Evolutionary conservation across 2,329 filamentous ascomycete genomes (phyloP), one percentile per base, ranked within the genome.

Genomic region (Trichophyton benhamiae): DNA sequence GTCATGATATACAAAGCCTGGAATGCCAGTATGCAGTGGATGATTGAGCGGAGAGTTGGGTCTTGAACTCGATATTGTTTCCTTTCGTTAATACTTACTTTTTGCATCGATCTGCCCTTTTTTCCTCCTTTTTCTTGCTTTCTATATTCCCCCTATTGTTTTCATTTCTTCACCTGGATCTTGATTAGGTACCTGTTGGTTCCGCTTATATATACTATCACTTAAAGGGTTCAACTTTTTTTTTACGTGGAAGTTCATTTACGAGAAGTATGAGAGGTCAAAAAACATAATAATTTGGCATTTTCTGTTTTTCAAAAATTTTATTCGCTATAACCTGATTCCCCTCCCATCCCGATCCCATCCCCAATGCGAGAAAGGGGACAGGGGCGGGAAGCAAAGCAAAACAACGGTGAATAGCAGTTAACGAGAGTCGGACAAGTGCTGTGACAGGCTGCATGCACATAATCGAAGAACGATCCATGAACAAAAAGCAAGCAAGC

Each of bases 1-100:
- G 74, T 77, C 17, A 74, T 80, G 71, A 77, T 75, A 49, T 74
- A 66, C 69, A 79, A 70, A 60, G 62, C 76, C 41, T 74, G 74
- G 71, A 71, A 76, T 49, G 71, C 71, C 68, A 68, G 72, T 3
- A 68, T 72, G 36, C 64, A 67, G 9, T 71, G 55, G 41, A 63
- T 64, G 59, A 38, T 55, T n/a, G 38, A 55, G 48, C 25, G 20
- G 15, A 55, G 59, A 60, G 38, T 62, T 46, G 60, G 61, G 17
- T 57, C 38, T 17, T 58, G 27, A 57, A 2, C 15, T 38, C 9
- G 52, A 9, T 8, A 2, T 13, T n/a, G n/a, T 17, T n/a, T 17
- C 6, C 2, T 11, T 44, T 20, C 15, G n/a, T 1, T 20, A 20
- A 44, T 5, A 20, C n/a, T 44, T 7, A 17, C 15, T 4, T 44